A percentile compares a stretch with the other conserved stretches of the same genome.
phyloP scores from a whole-genome alignment of 768 basidiomycete genomes.

The Cubamyces sp. region DNA sequence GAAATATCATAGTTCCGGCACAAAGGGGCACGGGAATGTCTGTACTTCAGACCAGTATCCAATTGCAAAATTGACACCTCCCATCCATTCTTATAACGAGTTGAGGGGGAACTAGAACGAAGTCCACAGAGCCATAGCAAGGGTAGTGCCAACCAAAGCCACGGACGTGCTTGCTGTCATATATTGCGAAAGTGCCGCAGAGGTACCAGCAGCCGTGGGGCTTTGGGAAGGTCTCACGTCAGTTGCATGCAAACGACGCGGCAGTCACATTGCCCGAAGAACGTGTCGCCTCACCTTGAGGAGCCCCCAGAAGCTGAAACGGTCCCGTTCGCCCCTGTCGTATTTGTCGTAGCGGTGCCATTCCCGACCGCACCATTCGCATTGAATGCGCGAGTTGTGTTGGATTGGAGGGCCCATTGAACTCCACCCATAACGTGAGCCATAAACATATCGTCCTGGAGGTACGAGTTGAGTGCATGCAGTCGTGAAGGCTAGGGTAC shows the following conservation, averaged over 20 bases:
- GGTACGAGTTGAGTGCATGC: background rate
- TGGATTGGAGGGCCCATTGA: conserved; percentile 70
- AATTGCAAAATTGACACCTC: no score
- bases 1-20: no score
- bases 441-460: conserved; percentile 67
- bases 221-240: background rate
- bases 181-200: background rate
- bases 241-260: no score
- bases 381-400: conserved; percentile 73
- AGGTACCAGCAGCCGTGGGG: background rate
- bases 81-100: no score
- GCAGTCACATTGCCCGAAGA: background rate
- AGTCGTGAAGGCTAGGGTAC: background rate
- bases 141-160: background rate
- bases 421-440: conserved; percentile 78
- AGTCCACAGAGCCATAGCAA: background rate
- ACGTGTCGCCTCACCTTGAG: background rate
- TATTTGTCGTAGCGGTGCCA: conserved; percentile 3
- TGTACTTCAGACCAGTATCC: no score
- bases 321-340: background rate
- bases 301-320: background rate
- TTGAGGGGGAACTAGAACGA: no score
- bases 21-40: no score
- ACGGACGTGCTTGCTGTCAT: no score
- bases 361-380: conserved; percentile 63